Conservation (phyloP, 352 stramenopile species). For the Phytophthora ohioensis region DNA sequence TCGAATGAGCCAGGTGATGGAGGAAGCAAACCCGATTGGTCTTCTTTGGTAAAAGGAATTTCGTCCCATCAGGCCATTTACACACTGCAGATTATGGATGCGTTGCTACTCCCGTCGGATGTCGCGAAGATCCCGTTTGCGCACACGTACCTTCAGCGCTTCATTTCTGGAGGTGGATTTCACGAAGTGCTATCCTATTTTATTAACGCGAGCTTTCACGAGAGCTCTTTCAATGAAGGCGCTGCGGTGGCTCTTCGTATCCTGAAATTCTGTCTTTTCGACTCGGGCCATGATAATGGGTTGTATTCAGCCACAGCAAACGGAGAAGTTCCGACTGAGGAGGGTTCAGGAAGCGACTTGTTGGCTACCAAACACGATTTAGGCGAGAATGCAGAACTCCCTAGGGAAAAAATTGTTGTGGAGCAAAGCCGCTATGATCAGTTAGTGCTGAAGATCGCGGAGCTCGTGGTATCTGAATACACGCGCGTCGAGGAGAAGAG, state of each 20-base stretch:
- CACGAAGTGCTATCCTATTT: conserved; percentile 89
- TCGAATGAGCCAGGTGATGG: conserved; percentile 23
- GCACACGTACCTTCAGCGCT: conserved; percentile 70
- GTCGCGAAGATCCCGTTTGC: conserved; percentile 64
- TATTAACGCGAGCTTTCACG: conserved; percentile 71
- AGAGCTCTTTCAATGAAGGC: conserved; percentile 85
- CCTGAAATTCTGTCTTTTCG: conserved; percentile 86
- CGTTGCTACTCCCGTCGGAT: conserved; percentile 79
- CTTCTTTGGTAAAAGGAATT: conserved; percentile 69
- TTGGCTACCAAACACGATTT: neutral
- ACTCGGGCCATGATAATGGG: conserved; percentile 63
- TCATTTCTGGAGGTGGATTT: conserved; percentile 82
- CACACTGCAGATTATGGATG: conserved; percentile 90
- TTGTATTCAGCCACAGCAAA: conserved; percentile 48
- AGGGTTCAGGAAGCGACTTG: conserved; percentile 27
- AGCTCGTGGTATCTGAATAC: conserved; percentile 83
- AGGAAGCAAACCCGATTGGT: conserved; percentile 63
- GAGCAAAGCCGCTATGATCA: conserved; percentile 71
- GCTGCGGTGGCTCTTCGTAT: conserved; percentile 84
- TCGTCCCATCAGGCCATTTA: conserved; percentile 88
- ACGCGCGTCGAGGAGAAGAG: conserved; percentile 46
- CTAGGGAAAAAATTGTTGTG: conserved; percentile 61
- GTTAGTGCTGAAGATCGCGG: conserved; percentile 78
- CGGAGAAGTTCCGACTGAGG: conserved; percentile 30
- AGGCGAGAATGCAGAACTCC: conserved; percentile 15